Percentiles rank a stretch among this genome's conserved stretches.
Conservation (phyloP, 352 stramenopile genomes). For the Phytophthora rubi region DNA sequence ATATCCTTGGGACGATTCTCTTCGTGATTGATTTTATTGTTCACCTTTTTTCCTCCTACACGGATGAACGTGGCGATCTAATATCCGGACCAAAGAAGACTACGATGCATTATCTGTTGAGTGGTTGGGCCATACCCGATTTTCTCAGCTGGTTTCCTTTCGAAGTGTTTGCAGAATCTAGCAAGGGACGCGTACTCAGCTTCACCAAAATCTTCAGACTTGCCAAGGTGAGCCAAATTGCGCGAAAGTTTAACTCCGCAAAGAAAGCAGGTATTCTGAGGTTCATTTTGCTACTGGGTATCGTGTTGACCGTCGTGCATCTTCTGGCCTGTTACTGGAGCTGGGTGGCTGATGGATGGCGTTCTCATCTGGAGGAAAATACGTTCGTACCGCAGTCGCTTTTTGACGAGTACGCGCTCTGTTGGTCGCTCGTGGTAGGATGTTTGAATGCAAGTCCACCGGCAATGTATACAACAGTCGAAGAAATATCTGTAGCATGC, state of each 20-base stretch:
- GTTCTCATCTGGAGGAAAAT: constrained; percentile 38
- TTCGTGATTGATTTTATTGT: constrained; percentile 68
- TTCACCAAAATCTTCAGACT: constrained; percentile 72
- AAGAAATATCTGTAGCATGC: constrained; percentile 64
- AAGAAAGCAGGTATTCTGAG: constrained; percentile 74
- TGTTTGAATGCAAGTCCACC: constrained; percentile 72
- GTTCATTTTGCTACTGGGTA: constrained; percentile 55
- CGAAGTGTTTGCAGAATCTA: constrained; percentile 43
- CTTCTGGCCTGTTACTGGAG: constrained; percentile 70
- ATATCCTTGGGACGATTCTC: constrained; percentile 44
- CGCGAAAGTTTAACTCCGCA: constrained; percentile 56
- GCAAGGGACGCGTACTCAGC: constrained; percentile 57
- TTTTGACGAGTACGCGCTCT: constrained; percentile 49
- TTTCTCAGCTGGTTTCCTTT: constrained; percentile 81
- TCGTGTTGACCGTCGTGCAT: constrained; percentile 65
- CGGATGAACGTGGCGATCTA: constrained; percentile 53
- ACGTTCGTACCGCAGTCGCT: constrained; percentile 34
- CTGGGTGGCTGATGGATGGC: constrained; percentile 59
- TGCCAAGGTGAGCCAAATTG: constrained; percentile 72
- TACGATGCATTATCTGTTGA: constrained; percentile 55
- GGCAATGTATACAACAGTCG: constrained; percentile 50
- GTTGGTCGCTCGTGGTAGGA: constrained; percentile 64
- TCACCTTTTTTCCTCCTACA: constrained; percentile 65
- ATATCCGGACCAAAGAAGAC: constrained; percentile 54
- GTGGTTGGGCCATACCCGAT: constrained; percentile 60